phyloP scores from a whole-genome alignment of 306 rosid genomes.

The Carpinus viminea region DNA sequence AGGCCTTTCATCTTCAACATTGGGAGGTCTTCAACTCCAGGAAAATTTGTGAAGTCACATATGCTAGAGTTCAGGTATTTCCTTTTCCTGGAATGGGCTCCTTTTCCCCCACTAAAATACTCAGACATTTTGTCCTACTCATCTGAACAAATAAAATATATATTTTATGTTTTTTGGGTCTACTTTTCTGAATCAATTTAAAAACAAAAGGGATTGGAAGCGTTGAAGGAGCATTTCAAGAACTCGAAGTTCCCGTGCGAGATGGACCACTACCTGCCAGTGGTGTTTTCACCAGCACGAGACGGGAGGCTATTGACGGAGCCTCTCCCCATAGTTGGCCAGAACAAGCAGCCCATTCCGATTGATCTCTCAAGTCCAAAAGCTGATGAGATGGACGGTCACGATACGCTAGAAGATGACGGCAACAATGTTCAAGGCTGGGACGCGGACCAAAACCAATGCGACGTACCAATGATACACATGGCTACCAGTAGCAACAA shows the following conservation, averaged over 20 bases:
- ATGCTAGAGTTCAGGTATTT: slow-evolving; percentile 84
- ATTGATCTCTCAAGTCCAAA: slow-evolving; percentile 1
- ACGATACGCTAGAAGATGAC: slow-evolving; percentile 12
- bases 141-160: not conserved
- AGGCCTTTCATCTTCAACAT: slow-evolving; percentile 85
- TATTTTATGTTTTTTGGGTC: not conserved
- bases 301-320: slow-evolving; percentile 73
- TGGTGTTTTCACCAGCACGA: slow-evolving; percentile 77
- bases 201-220: slow-evolving; percentile 69
- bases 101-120: too few relatives aligned
- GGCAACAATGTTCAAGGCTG: not conserved
- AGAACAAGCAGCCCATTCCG: slow-evolving; percentile 19
- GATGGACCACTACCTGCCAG: slow-evolving; percentile 78
- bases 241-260: slow-evolving; percentile 96
- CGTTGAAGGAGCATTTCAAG: slow-evolving; percentile 90
- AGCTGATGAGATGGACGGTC: slow-evolving; percentile 33
- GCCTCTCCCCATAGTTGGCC: slow-evolving; percentile 67
- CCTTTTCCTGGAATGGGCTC: not conserved
- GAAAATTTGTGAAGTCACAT: slow-evolving; percentile 85
- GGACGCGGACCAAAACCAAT: not conserved
- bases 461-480: not conserved
- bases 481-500: slow-evolving; percentile 12
- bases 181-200: not conserved
- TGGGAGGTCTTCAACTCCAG: slow-evolving; percentile 96
- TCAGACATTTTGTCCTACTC: not conserved